Evolutionary conservation across 2,329 filamentous ascomycete genomes (phyloP), one percentile per base, ranked within the genome.

Genomic region (Fusarium sp.): DNA sequence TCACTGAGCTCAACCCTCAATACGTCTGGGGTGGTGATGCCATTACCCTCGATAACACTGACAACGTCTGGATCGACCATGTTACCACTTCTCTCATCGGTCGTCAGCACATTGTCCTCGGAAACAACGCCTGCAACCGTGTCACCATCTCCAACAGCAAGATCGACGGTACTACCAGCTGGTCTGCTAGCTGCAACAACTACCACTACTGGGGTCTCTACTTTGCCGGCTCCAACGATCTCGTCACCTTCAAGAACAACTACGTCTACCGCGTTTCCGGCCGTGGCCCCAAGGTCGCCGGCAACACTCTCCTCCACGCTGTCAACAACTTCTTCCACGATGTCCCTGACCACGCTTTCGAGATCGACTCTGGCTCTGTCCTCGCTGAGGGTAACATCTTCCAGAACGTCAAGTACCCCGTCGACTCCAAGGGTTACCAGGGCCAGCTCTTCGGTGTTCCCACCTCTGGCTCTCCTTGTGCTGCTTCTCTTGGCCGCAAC

Each of bases 301-400:
- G 87, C 79, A 89, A 89, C 62, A 84, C 90, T 49, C 82, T 84
- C 24, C 80, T 91, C 60, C 89, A 91, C 80, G 87, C 87, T 47
- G 87, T 90, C 79, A 90, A 90, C 86, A 91, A 90, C 85, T 90
- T 88, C 85, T 90, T 85, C 83, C 84, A 88, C 78, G 83, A 86
- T 77, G 87, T 86, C 80, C 79, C 81, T 26, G 86, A 86, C 55
- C 89, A 91, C 81, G 87, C 88, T n/a, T 90, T 91, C 78, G 89
- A 90, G 80, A 80, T 85, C 54, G 83, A 83, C 59, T 54, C 78
- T 11, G 84, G 84, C 47, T 82, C 75, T 57, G 84, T 89, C 48
- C 82, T 90, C 28, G 86, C 86, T 6, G 89, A 90, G 81, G 89
- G 89, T 42, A 90, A 89, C 75, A 81, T 88, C 54, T 90, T 90